Conservation (phyloP, 2,329 filamentous ascomycete species). For the Neofusicoccum cordaticola region DNA sequence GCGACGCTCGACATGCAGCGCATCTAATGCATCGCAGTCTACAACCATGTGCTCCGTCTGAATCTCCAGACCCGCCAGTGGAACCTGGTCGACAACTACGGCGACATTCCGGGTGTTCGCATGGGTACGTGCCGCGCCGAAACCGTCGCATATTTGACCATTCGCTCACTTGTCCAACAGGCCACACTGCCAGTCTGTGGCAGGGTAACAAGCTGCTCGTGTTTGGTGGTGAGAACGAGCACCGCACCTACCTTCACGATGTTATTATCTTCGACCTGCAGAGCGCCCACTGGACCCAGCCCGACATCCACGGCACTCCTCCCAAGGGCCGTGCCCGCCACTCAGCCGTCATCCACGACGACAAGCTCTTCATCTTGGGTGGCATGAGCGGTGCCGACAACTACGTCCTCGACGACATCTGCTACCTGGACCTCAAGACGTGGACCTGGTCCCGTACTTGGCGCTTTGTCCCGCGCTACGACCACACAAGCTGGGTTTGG, state of each 20-base stretch:
- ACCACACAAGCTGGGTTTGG: slow-evolving; percentile 93
- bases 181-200: slow-evolving; percentile 92
- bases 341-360: slow-evolving; percentile 89
- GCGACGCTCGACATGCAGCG: background rate
- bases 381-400: slow-evolving; percentile 94
- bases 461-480: slow-evolving; percentile 92
- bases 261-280: slow-evolving; percentile 94
- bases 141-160: background rate
- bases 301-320: slow-evolving; percentile 76
- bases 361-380: slow-evolving; percentile 93
- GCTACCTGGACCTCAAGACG: slow-evolving; percentile 93
- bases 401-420: slow-evolving; percentile 90
- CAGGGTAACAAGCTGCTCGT: slow-evolving; percentile 93
- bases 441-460: slow-evolving; percentile 96
- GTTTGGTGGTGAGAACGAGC: slow-evolving; percentile 97
- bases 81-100: slow-evolving; percentile 97
- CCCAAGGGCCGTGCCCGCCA: slow-evolving; percentile 90
- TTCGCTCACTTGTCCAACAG: slow-evolving; percentile 44
- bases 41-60: slow-evolving; percentile 91
- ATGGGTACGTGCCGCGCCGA: slow-evolving; percentile 66
- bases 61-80: slow-evolving; percentile 87
- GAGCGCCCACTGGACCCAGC: slow-evolving; percentile 92
- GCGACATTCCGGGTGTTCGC: slow-evolving; percentile 91
- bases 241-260: slow-evolving; percentile 91
- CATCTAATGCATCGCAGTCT: slow-evolving; percentile 54